Evolutionary conservation across 257 asterid species (phyloP).

Genomic region (Fraxinus quadrangulata): DNA sequence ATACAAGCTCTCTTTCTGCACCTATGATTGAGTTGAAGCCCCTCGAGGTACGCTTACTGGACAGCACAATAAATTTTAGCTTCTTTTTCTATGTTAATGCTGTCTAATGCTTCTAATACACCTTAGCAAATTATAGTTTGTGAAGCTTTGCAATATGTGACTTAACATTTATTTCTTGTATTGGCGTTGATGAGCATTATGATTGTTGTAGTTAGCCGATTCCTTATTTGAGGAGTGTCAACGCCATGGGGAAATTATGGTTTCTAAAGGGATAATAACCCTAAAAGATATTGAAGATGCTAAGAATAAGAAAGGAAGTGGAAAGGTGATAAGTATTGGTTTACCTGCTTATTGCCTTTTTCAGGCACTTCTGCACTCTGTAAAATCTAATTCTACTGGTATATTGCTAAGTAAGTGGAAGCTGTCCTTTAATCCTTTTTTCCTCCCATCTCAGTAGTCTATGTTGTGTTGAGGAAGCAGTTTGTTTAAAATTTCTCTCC

Average conservation of each 20-base stretch:
- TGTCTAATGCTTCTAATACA: not conserved
- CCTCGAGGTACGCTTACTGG: conserved; percentile 58
- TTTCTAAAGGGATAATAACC: conserved; percentile 65
- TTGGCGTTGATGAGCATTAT: conserved; percentile 19
- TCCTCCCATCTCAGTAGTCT: not conserved
- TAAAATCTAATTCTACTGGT: conserved; percentile 64
- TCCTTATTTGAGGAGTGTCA: conserved; percentile 68
- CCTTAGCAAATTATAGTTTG: not conserved
- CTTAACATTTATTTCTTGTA: conserved; percentile 1
- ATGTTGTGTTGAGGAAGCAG: not conserved
- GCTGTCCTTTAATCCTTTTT: not conserved
- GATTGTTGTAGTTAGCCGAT: conserved; percentile 56
- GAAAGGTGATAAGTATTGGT: conserved; percentile 60
- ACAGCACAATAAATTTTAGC: not conserved
- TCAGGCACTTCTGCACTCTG: conserved; percentile 71
- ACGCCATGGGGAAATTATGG: conserved; percentile 61
- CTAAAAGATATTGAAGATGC: conserved; percentile 78
- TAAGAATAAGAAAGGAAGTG: conserved; percentile 52
- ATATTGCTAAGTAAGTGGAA: conserved; percentile 60
- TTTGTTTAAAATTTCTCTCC: conserved; percentile 1
- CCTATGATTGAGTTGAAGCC: conserved; percentile 81
- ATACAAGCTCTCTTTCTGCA: conserved; percentile 41
- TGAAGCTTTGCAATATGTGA: not conserved
- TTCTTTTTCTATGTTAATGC: not conserved
- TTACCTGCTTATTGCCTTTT: conserved; percentile 84